Percentiles rank a stretch among this genome's conserved stretches.
Conservation (phyloP, 2,329 filamentous ascomycete species). For the Amauroascus verrucosus region DNA sequence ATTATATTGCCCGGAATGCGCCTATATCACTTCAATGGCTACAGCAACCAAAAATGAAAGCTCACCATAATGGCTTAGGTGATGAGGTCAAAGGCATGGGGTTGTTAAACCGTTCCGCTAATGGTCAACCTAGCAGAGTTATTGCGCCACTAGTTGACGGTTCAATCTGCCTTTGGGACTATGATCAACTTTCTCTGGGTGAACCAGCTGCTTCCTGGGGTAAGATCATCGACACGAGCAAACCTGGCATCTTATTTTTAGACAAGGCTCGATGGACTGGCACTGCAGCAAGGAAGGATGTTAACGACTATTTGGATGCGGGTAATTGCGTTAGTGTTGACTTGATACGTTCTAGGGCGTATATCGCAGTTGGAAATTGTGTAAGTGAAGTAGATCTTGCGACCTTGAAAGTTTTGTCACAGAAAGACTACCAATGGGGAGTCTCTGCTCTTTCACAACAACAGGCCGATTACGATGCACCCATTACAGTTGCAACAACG, state of each 20-base stretch:
- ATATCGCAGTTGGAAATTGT: conserved; percentile 66
- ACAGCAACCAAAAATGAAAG: conserved; percentile 44
- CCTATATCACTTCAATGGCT: conserved; percentile 69
- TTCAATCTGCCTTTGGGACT: conserved; percentile 77
- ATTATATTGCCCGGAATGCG: conserved; percentile 74
- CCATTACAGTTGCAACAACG: conserved; percentile 75
- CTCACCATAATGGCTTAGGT: conserved; percentile 30
- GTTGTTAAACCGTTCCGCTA: conserved; percentile 48
- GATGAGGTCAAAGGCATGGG: conserved; percentile 64
- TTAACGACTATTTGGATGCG: conserved; percentile 38
- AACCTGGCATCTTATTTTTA: background rate
- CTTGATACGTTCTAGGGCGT: conserved; percentile 55
- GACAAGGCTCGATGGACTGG: conserved; percentile 50
- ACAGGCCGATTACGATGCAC: conserved; percentile 49
- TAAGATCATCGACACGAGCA: conserved; percentile 55
- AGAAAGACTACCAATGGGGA: conserved; percentile 65
- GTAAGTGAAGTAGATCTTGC: conserved; percentile 74
- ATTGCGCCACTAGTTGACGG: conserved; percentile 77
- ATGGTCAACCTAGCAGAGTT: conserved; percentile 48
- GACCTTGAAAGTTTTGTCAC: conserved; percentile 58
- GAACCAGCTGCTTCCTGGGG: conserved; percentile 36
- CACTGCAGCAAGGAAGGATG: conserved; percentile 17
- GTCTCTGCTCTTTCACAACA: conserved; percentile 70
- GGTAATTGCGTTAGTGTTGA: conserved; percentile 79
- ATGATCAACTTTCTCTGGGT: conserved; percentile 36